Percentiles rank a stretch among this genome's conserved stretches.
phyloP scores from a whole-genome alignment of 2,329 filamentous ascomycete species.

The Paracamarosporium sp. region DNA sequence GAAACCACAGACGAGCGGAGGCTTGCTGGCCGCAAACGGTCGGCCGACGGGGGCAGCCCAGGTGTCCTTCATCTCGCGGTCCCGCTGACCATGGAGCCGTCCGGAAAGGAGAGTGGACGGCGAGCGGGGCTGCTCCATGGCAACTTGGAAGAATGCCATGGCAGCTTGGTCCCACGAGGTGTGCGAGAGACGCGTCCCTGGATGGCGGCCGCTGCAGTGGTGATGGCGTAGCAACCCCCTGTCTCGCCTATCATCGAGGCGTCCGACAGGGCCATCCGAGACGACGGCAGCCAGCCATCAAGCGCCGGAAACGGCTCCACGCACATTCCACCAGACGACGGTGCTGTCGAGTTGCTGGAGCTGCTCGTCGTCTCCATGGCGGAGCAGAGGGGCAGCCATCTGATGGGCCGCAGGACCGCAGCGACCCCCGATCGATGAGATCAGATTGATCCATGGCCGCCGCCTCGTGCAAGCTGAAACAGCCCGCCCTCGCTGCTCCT shows the following conservation, averaged over 20 bases:
- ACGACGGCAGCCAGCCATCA: not conserved
- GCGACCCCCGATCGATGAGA: not conserved
- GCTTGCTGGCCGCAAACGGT: slow-evolving; percentile 31
- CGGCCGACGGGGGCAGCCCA: slow-evolving; percentile 24
- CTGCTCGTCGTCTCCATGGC: not conserved
- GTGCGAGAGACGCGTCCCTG: not conserved
- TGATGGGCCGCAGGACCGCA: not conserved
- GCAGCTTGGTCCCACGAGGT: not conserved
- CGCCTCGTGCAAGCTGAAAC: slow-evolving; percentile 20
- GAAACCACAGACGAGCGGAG: slow-evolving; percentile 37
- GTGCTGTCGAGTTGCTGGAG: slow-evolving; percentile 1
- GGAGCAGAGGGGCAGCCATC: not conserved
- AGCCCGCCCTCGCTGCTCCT: not conserved
- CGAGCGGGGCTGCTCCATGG: not conserved
- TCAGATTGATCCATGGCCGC: slow-evolving; percentile 11
- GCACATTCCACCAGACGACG: not conserved
- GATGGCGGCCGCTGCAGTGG: not conserved
- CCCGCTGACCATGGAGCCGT: not conserved
- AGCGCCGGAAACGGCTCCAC: not conserved
- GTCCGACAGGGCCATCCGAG: too few species aligned
- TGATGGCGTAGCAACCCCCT: not conserved
- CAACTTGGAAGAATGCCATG: not conserved
- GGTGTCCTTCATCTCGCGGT: slow-evolving; percentile 37
- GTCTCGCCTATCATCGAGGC: not conserved
- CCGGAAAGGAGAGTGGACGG: not conserved